Percentiles rank a stretch among this genome's conserved stretches.
Evolutionary conservation across 768 basidiomycete species (phyloP).

Genomic region (Tephrocybe sp.): DNA sequence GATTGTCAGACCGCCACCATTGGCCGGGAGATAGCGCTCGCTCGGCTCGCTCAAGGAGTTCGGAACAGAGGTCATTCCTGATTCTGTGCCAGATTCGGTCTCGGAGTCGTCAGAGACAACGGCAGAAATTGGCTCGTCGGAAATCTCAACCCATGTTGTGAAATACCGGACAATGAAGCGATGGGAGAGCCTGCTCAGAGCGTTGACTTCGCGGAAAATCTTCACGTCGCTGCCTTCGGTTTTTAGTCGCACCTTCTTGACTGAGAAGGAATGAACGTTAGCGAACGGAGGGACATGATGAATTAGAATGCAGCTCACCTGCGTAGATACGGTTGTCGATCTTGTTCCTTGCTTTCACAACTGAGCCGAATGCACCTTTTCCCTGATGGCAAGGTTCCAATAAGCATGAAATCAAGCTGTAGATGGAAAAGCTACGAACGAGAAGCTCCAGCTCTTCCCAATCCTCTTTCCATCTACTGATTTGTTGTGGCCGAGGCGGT

Average conservation of each 20-base stretch:
- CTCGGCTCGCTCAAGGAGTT: no score
- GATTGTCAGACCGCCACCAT: conserved; percentile 61
- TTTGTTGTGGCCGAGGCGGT: conserved; percentile 44
- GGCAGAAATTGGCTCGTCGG: conserved; percentile 36
- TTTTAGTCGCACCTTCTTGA: conserved; percentile 87
- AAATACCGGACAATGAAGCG: conserved; percentile 91
- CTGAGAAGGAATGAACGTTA: conserved; percentile 32
- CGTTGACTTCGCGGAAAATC: conserved; percentile 90
- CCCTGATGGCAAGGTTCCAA: conserved; percentile 54
- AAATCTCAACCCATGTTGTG: conserved; percentile 85
- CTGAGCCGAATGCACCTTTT: conserved; percentile 89
- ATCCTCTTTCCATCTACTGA: conserved; percentile 88
- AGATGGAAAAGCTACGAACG: conserved; percentile 34
- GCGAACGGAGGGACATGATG: neutral
- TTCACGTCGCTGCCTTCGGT: conserved; percentile 78
- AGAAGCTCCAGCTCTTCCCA: conserved; percentile 92
- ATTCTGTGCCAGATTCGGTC: conserved; percentile 32
- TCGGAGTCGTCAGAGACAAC: conserved; percentile 56
- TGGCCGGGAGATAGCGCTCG: conserved; percentile 38
- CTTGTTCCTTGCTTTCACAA: conserved; percentile 90
- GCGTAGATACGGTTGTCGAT: conserved; percentile 86
- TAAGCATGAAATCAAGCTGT: neutral
- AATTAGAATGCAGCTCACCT: conserved; percentile 37
- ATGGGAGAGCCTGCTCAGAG: conserved; percentile 84
- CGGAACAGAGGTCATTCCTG: conserved; percentile 59